These are phyloP conservation scores for Boletus vinaceobasis DNA, from an alignment of 768 basidiomycete genomes.

Conservation along the genomic window DNA sequence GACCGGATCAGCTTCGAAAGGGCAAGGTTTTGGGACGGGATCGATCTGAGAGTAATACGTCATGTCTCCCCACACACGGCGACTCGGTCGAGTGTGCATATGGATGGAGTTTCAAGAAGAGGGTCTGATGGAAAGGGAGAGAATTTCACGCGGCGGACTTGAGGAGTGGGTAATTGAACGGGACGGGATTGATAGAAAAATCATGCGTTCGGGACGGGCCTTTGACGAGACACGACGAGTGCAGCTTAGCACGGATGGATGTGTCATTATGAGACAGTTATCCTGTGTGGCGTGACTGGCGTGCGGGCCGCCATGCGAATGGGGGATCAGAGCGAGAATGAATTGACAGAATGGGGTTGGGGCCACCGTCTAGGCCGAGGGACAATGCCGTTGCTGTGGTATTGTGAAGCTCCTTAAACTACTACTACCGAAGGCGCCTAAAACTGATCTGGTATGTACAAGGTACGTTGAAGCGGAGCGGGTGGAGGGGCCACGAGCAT, in stretches of 20 bases:
- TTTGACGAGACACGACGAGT: conserved; percentile 8
- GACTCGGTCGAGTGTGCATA: conserved; percentile 5
- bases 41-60: conserved; percentile 15
- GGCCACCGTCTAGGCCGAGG: conserved; percentile 8
- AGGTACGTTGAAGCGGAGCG: conserved; percentile 9
- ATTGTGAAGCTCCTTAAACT: conserved; percentile 10
- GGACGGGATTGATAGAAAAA: conserved; percentile 2
- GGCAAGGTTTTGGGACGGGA: conserved; percentile 10
- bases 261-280: conserved; percentile 22
- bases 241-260: not conserved
- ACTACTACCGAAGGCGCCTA: conserved; percentile 21
- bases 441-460: conserved; percentile 18
- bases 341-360: conserved; percentile 21
- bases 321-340: conserved; percentile 15
- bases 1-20: conserved; percentile 9
- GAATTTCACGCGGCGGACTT: conserved; percentile 20
- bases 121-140: conserved; percentile 11
- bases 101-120: conserved; percentile 12
- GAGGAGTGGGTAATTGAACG: conserved; percentile 12
- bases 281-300: conserved; percentile 14
- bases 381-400: conserved; percentile 15
- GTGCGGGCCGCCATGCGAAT: conserved; percentile 18
- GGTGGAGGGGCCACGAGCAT: conserved; percentile 12
- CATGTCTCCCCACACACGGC: conserved; percentile 24
- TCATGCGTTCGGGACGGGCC: conserved; percentile 4